Evolutionary conservation across 306 rosid species (phyloP).

Genomic region (Pueraria montana): DNA sequence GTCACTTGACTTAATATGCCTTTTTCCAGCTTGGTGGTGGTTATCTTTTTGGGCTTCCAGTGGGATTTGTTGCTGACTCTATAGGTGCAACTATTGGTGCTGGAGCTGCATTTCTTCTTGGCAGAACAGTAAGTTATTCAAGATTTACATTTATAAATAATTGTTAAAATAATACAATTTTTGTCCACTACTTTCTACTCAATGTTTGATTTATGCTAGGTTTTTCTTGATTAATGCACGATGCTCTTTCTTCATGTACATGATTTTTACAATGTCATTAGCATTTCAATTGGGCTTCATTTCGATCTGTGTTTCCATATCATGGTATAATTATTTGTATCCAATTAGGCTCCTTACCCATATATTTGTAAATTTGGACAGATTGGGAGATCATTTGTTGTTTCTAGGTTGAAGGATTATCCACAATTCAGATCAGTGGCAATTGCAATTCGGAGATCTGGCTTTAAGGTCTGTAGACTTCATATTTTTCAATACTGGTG

Average conservation of each 20-base stretch:
- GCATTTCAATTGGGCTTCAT: slow-evolving; percentile 25
- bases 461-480: slow-evolving; percentile 76
- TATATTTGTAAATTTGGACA: slow-evolving; percentile 54
- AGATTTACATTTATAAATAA: slow-evolving; percentile 9
- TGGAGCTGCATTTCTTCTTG: slow-evolving; percentile 94
- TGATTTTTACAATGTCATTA: slow-evolving; percentile 20
- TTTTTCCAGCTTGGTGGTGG: slow-evolving; percentile 95
- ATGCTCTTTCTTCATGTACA: slow-evolving; percentile 5
- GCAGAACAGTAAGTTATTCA: slow-evolving; percentile 85
- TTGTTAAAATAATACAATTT: slow-evolving; percentile 7
- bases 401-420: slow-evolving; percentile 93
- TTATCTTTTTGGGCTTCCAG: slow-evolving; percentile 94
- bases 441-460: slow-evolving; percentile 82
- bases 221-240: background rate
- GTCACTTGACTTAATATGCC: slow-evolving; percentile 31
- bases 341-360: slow-evolving; percentile 20
- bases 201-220: too few species aligned
- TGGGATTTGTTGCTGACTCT: slow-evolving; percentile 94
- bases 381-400: slow-evolving; percentile 93
- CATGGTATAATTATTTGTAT: slow-evolving; percentile 18
- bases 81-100: slow-evolving; percentile 93
- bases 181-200: too few species aligned
- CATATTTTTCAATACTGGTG: slow-evolving; percentile 7
- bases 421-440: slow-evolving; percentile 90
- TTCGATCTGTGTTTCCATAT: slow-evolving; percentile 35